These are phyloP conservation scores for Magnaporthiopsis rhizophila DNA, from an alignment of 2,329 filamentous ascomycete genomes.

Conservation along the genomic window DNA sequence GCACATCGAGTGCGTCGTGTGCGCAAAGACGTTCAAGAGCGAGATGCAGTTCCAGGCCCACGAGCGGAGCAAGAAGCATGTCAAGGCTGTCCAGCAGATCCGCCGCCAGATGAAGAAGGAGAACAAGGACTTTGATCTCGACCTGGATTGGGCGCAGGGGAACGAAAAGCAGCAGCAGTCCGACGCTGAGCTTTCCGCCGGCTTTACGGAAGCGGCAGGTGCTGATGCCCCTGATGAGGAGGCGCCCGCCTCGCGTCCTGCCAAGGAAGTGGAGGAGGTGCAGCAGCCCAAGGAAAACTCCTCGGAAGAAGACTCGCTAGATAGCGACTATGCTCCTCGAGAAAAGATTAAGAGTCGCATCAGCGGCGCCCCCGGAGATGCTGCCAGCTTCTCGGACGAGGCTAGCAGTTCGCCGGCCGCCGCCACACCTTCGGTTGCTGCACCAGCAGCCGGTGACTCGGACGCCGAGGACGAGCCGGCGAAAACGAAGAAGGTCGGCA, in stretches of 20 bases:
- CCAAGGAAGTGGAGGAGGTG: background rate
- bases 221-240: background rate
- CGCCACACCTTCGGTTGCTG: background rate
- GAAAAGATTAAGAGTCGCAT: slow-evolving; percentile 34
- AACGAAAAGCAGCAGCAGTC: background rate
- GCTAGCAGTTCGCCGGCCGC: background rate
- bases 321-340: slow-evolving; percentile 38
- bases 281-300: slow-evolving; percentile 6
- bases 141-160: slow-evolving; percentile 4
- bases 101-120: slow-evolving; percentile 78
- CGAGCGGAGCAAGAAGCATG: slow-evolving; percentile 93
- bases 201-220: slow-evolving; percentile 2
- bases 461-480: slow-evolving; percentile 2
- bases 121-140: slow-evolving; percentile 52
- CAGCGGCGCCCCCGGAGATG: background rate
- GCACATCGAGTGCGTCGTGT: slow-evolving; percentile 67
- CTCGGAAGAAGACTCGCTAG: slow-evolving; percentile 1
- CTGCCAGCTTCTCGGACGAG: background rate
- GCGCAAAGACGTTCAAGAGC: slow-evolving; percentile 77
- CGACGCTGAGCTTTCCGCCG: background rate
- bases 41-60: slow-evolving; percentile 87
- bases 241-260: background rate
- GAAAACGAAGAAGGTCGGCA: slow-evolving; percentile 32
- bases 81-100: slow-evolving; percentile 75
- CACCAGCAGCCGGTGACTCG: background rate